A percentile compares a stretch with the other conserved stretches of the same genome.
Conservation (phyloP, 2,329 filamentous ascomycete genomes). For the Xylaria sp. region DNA sequence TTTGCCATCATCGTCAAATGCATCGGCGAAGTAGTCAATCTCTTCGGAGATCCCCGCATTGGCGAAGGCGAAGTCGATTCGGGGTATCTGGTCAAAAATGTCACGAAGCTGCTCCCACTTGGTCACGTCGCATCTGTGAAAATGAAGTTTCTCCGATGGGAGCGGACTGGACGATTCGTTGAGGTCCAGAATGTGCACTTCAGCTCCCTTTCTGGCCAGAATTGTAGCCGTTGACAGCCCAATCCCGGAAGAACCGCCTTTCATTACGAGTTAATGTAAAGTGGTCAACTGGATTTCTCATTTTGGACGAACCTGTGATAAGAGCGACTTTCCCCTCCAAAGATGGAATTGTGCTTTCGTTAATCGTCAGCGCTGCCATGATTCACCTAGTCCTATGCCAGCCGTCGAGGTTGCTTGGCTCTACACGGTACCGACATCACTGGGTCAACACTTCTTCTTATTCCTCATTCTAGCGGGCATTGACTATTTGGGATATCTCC, state of each 20-base stretch:
- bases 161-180: not conserved
- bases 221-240: conserved; percentile 22
- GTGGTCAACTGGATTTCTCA: not conserved
- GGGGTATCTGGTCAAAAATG: conserved; percentile 39
- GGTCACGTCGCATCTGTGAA: conserved; percentile 43
- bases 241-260: conserved; percentile 31
- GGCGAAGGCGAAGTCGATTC: conserved; percentile 48
- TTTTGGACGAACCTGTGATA: conserved; percentile 26
- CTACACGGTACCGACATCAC: not conserved
- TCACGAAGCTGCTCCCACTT: conserved; percentile 42
- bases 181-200: conserved; percentile 27
- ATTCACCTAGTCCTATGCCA: not conserved
- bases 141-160: not conserved
- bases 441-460: not conserved
- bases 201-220: conserved; percentile 22
- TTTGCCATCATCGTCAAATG: conserved; percentile 44
- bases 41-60: conserved; percentile 50
- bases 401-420: not conserved
- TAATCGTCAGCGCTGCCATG: conserved; percentile 38
- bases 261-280: not conserved
- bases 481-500: conserved; percentile 15
- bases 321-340: conserved; percentile 26
- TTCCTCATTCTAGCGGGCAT: not conserved
- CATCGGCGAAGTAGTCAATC: conserved; percentile 48
- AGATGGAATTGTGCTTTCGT: conserved; percentile 40